Evolutionary conservation across 805 yeast genomes (phyloP).

Genomic region (Torulaspora gathmanii): DNA sequence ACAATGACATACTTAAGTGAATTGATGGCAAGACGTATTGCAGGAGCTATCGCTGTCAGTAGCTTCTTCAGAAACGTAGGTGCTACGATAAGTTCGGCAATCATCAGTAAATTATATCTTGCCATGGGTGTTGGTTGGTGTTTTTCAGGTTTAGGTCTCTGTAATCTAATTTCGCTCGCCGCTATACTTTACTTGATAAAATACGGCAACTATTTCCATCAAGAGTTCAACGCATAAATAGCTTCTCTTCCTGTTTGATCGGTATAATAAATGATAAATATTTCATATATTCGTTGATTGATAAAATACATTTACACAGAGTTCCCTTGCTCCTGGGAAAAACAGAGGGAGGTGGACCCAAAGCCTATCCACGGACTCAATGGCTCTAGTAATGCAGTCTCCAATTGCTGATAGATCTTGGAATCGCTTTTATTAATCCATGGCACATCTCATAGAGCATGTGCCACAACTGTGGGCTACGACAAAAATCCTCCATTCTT

Average conservation of each 20-base stretch:
- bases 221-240: conserved; percentile 2
- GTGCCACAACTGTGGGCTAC: too few species aligned
- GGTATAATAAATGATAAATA: not conserved
- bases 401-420: not conserved
- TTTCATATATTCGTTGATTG: not conserved
- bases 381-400: too few species aligned
- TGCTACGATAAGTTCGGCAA: conserved; percentile 50
- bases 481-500: too few species aligned
- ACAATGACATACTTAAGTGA: conserved; percentile 53
- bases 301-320: not conserved
- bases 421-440: not conserved
- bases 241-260: not conserved
- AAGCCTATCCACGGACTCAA: not conserved
- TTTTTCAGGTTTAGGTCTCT: conserved; percentile 46
- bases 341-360: not conserved
- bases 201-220: conserved; percentile 20
- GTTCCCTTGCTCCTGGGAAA: not conserved
- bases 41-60: conserved; percentile 50
- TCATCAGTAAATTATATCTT: conserved; percentile 36
- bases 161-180: conserved; percentile 28
- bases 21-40: conserved; percentile 45
- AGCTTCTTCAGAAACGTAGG: conserved; percentile 50
- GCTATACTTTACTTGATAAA: conserved; percentile 24
- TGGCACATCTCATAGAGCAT: not conserved
- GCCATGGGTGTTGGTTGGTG: conserved; percentile 51